A percentile compares a stretch with the other conserved stretches of the same genome.
Conservation (phyloP, 495 filamentous ascomycete species). For the Penicillium taxi region DNA sequence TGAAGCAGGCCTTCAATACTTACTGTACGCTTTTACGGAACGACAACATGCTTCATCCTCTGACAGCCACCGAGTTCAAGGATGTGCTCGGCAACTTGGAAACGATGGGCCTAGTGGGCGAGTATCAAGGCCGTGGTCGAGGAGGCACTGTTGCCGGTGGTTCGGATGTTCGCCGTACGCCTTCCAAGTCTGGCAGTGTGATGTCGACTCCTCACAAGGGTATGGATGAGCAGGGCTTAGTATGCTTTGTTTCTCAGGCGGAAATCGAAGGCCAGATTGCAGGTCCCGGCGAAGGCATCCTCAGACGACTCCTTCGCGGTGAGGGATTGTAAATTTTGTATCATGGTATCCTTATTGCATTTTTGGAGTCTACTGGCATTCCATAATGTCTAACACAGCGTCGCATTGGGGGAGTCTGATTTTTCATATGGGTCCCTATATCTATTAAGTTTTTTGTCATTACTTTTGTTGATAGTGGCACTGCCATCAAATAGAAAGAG, state of each 20-base stretch:
- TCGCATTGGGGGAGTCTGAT: too few species aligned
- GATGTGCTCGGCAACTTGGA: slow-evolving; percentile 89
- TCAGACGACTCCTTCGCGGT: slow-evolving; percentile 36
- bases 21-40: slow-evolving; percentile 74
- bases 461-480: too few species aligned
- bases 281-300: slow-evolving; percentile 53
- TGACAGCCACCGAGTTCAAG: slow-evolving; percentile 83
- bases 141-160: slow-evolving; percentile 49
- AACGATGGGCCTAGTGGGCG: slow-evolving; percentile 70
- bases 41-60: slow-evolving; percentile 75
- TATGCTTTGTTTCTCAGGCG: slow-evolving; percentile 68
- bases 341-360: too few species aligned
- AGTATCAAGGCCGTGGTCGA: slow-evolving; percentile 61
- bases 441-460: too few species aligned
- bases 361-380: too few species aligned
- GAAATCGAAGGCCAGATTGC: slow-evolving; percentile 66
- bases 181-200: slow-evolving; percentile 48
- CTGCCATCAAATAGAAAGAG: too few species aligned
- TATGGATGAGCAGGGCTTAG: slow-evolving; percentile 62
- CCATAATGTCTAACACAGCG: too few species aligned
- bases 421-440: too few species aligned
- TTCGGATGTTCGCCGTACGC: slow-evolving; percentile 44
- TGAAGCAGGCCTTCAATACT: slow-evolving; percentile 68
- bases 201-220: slow-evolving; percentile 35
- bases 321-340: slow-evolving; percentile 37